phyloP scores from a whole-genome alignment of 1,284 basidiomycete species.

The Cystobasidium sp. region DNA sequence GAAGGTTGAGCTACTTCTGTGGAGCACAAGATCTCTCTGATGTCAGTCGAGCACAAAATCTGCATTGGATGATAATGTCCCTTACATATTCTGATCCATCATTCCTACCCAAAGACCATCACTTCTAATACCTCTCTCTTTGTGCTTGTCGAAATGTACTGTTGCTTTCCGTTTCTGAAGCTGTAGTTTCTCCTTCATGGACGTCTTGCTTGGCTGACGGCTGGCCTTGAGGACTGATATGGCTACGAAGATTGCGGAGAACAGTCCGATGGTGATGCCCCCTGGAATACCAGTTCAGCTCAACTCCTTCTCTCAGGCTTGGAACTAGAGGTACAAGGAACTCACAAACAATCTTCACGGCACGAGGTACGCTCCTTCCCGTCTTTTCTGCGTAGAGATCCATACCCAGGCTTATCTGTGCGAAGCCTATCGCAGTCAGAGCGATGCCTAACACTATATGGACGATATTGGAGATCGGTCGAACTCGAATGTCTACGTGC shows the following conservation, averaged over 20 bases:
- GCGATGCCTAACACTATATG: conserved; percentile 30
- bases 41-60: background rate
- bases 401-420: conserved; percentile 40
- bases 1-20: conserved; percentile 1
- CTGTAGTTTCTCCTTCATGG: conserved; percentile 5
- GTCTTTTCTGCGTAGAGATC: conserved; percentile 33
- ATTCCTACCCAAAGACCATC: conserved; percentile 29
- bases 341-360: conserved; percentile 42
- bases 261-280: conserved; percentile 24
- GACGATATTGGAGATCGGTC: conserved; percentile 6
- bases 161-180: conserved; percentile 6
- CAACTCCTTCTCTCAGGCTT: background rate
- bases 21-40: background rate
- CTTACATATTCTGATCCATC: conserved; percentile 11
- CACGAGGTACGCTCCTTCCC: conserved; percentile 27
- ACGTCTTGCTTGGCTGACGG: background rate
- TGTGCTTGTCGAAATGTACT: background rate
- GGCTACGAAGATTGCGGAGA: conserved; percentile 25
- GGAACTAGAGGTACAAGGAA: background rate
- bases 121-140: conserved; percentile 15
- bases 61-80: background rate
- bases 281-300: conserved; percentile 33
- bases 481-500: conserved; percentile 6
- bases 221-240: background rate
- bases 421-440: conserved; percentile 38